These are phyloP conservation scores for Misopates orontium DNA, from an alignment of 257 asterid genomes.

Conservation along the genomic window DNA sequence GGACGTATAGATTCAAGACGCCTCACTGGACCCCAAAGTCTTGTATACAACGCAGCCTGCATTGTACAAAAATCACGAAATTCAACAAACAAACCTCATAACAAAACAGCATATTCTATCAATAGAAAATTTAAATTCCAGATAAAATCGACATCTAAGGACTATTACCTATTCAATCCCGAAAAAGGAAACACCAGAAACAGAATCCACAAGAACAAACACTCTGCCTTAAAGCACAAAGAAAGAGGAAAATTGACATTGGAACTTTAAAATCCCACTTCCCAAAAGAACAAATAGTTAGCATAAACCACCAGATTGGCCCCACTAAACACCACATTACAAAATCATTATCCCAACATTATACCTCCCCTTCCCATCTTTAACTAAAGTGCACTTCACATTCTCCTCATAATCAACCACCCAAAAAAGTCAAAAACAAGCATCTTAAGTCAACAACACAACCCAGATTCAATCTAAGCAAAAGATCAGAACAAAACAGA, in stretches of 20 bases:
- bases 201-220: slow-evolving; percentile 29
- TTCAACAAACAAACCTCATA: slow-evolving; percentile 13
- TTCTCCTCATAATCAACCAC: background rate
- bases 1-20: slow-evolving; percentile 75
- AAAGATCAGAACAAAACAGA: no score
- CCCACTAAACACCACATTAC: slow-evolving; percentile 50
- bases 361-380: slow-evolving; percentile 18
- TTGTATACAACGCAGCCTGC: slow-evolving; percentile 66
- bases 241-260: slow-evolving; percentile 25
- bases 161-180: slow-evolving; percentile 16
- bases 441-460: slow-evolving; percentile 1
- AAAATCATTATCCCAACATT: slow-evolving; percentile 19
- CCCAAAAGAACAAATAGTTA: slow-evolving; percentile 35
- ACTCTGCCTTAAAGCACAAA: slow-evolving; percentile 30
- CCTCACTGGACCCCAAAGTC: slow-evolving; percentile 89
- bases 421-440: slow-evolving; percentile 8
- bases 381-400: slow-evolving; percentile 17
- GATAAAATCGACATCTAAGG: slow-evolving; percentile 8
- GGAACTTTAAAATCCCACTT: slow-evolving; percentile 31
- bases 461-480: slow-evolving; percentile 34
- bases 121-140: background rate
- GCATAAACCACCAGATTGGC: slow-evolving; percentile 33
- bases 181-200: slow-evolving; percentile 24
- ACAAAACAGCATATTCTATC: background rate
- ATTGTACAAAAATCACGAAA: slow-evolving; percentile 29